A percentile compares a stretch with the other conserved stretches of the same genome.
Evolutionary conservation across 495 filamentous ascomycete genomes (phyloP).

Genomic region (Chlorociboria aeruginascens): DNA sequence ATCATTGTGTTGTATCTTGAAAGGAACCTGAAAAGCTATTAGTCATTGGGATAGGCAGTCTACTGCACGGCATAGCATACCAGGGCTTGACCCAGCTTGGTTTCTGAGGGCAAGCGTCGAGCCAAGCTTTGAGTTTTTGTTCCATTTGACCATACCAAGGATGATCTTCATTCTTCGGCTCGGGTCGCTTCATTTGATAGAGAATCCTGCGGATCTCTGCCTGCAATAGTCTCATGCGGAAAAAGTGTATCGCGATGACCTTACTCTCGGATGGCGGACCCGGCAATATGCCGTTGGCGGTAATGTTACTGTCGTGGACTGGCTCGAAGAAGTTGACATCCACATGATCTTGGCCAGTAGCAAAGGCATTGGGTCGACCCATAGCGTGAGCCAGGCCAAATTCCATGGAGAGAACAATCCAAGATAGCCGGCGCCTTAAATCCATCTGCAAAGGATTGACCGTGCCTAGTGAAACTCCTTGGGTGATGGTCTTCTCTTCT

Average conservation of each 20-base stretch:
- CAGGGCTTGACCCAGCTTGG: conserved; percentile 39
- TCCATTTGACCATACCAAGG: conserved; percentile 80
- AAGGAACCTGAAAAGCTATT: conserved; percentile 49
- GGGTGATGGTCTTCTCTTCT: conserved; percentile 71
- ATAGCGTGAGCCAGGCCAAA: conserved; percentile 75
- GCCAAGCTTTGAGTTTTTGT: conserved; percentile 64
- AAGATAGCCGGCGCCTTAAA: conserved; percentile 77
- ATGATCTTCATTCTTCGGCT: conserved; percentile 61
- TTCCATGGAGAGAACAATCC: conserved; percentile 79
- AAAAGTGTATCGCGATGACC: conserved; percentile 79
- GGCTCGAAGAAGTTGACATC: conserved; percentile 72
- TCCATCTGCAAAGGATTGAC: conserved; percentile 64
- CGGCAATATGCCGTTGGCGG: conserved; percentile 56
- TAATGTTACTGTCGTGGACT: conserved; percentile 71
- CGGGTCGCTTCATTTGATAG: conserved; percentile 65
- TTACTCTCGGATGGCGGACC: conserved; percentile 64
- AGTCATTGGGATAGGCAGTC: background rate
- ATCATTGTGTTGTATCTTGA: conserved; percentile 73
- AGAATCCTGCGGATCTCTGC: conserved; percentile 73
- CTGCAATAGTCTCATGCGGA: conserved; percentile 81
- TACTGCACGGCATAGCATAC: conserved; percentile 23
- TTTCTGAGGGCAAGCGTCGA: conserved; percentile 29
- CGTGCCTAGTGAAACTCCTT: conserved; percentile 32
- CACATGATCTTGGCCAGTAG: conserved; percentile 64
- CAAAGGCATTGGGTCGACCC: conserved; percentile 72